A percentile compares a stretch with the other conserved stretches of the same genome.
phyloP scores from a whole-genome alignment of 495 filamentous ascomycete genomes.

The Venustampulla echinocandica region DNA sequence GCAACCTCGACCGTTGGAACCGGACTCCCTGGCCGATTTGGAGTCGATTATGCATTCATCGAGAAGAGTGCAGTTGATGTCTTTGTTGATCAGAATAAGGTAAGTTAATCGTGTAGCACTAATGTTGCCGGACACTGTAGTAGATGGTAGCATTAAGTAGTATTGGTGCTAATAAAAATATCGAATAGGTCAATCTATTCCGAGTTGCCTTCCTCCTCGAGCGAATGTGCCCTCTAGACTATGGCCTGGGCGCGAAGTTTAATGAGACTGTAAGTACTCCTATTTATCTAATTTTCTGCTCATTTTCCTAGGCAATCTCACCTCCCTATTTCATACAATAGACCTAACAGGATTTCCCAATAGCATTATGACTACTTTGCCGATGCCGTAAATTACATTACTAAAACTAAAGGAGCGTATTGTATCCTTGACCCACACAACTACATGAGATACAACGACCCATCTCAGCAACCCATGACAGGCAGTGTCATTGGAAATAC shows the following conservation, averaged over 20 bases:
- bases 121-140: neutral
- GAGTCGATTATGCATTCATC: conserved; percentile 45
- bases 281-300: too few relatives aligned
- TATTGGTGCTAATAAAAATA: neutral
- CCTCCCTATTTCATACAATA: neutral
- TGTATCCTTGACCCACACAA: conserved; percentile 47
- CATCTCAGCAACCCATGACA: conserved; percentile 38
- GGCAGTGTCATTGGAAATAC: conserved; percentile 43
- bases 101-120: conserved; percentile 5
- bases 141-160: too few relatives aligned
- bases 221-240: conserved; percentile 41
- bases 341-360: neutral
- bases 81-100: conserved; percentile 39
- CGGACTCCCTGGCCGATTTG: conserved; percentile 41
- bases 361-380: conserved; percentile 39
- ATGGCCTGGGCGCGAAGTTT: conserved; percentile 41
- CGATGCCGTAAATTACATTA: conserved; percentile 43
- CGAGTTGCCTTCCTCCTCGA: conserved; percentile 46
- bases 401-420: conserved; percentile 37
- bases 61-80: conserved; percentile 35
- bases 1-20: conserved; percentile 26
- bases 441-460: conserved; percentile 48
- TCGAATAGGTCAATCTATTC: conserved; percentile 42
- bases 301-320: too few relatives aligned
- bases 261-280: conserved; percentile 33